Conservation (phyloP, 2,329 filamentous ascomycete genomes). For the Penicillium sp. region DNA sequence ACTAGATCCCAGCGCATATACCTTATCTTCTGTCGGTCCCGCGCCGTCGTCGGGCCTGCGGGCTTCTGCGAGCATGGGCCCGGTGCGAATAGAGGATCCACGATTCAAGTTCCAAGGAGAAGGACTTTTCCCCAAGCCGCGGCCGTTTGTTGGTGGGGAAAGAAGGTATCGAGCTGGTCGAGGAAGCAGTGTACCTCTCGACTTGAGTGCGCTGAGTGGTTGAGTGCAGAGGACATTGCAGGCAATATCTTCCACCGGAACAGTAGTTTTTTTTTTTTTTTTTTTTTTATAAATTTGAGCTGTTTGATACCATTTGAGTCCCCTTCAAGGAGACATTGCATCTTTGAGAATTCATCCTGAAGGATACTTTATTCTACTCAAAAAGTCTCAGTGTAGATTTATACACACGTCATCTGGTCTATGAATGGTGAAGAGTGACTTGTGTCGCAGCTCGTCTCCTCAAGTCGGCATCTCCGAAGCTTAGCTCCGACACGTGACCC, state of each 20-base stretch:
- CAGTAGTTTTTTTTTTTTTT: slow-evolving; percentile 10
- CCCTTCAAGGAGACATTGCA: neutral
- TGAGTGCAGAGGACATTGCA: slow-evolving; percentile 23
- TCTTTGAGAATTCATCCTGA: neutral
- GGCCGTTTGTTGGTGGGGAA: slow-evolving; percentile 67
- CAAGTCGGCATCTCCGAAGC: neutral
- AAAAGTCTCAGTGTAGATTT: too few species aligned
- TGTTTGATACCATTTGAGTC: neutral
- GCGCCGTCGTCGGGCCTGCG: slow-evolving; percentile 23
- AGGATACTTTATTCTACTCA: neutral
- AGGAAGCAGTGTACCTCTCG: slow-evolving; percentile 87
- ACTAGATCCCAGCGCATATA: slow-evolving; percentile 72
- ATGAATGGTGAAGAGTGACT: neutral
- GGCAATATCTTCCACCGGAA: slow-evolving; percentile 21
- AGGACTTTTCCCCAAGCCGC: slow-evolving; percentile 72
- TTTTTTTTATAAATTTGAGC: slow-evolving; percentile 11
- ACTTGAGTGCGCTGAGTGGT: slow-evolving; percentile 51
- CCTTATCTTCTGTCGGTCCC: slow-evolving; percentile 57
- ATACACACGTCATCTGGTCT: too few species aligned
- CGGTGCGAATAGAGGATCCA: slow-evolving; percentile 62
- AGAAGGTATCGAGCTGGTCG: slow-evolving; percentile 84
- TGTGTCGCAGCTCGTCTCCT: too few species aligned
- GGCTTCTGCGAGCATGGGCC: slow-evolving; percentile 22
- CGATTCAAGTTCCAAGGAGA: slow-evolving; percentile 87
- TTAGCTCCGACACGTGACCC: slow-evolving; percentile 13